phyloP scores from a whole-genome alignment of 305 asterid species.

The Fraxinus latifolia region DNA sequence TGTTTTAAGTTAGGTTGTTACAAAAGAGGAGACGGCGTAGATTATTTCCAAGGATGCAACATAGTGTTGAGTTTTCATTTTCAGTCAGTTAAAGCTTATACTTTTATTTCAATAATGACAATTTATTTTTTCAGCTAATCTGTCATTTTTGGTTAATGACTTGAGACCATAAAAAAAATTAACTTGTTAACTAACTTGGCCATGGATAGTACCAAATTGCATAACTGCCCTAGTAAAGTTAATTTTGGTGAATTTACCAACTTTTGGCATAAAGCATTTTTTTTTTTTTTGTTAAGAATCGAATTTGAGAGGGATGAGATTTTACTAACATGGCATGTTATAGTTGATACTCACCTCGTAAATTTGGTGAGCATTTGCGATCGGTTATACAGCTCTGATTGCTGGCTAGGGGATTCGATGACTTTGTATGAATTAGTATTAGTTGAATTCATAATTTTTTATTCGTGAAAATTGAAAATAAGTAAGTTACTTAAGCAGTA shows the following conservation, averaged over 20 bases:
- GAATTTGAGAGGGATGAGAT: background rate
- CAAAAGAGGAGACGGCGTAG: background rate
- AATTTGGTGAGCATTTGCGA: background rate
- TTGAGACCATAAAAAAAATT: conserved; percentile 19
- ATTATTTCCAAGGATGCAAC: background rate
- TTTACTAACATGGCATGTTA: too few species aligned
- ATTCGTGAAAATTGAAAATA: too few species aligned
- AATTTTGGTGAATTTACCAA: conserved; percentile 11
- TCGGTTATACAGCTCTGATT: background rate
- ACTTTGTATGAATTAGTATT: background rate
- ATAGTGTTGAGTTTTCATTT: background rate
- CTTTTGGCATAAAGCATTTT: conserved; percentile 16
- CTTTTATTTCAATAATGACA: background rate
- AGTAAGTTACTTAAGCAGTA: too few species aligned
- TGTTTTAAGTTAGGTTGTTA: background rate
- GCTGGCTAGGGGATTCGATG: background rate
- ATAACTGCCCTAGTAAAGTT: background rate
- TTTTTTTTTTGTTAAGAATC: background rate
- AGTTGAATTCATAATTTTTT: background rate
- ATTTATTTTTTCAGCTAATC: conserved; percentile 17
- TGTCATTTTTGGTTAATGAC: conserved; percentile 26
- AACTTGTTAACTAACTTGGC: conserved; percentile 28
- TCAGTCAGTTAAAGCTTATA: background rate
- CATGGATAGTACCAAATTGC: conserved; percentile 23
- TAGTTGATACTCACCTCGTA: background rate